Evolutionary conservation across 768 basidiomycete species (phyloP), one percentile per base, ranked within the genome.

Genomic region (Coprinopsis cinerea): DNA sequence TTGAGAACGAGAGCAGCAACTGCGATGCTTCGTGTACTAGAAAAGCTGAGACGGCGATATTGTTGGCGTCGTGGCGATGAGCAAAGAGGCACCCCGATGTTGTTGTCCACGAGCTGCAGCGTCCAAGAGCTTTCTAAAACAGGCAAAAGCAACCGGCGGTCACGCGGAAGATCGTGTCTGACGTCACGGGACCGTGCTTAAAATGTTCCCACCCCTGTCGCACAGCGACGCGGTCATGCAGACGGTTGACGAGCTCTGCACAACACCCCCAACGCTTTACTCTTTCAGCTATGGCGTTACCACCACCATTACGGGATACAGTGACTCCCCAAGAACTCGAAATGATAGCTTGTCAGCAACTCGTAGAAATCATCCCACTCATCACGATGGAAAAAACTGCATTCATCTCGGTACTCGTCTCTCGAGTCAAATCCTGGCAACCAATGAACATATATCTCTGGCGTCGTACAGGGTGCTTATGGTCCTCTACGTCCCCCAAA

Each of bases 361-460:
- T 85, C 30, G 75, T 97, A 39, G 88, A 92, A 55, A 88, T 96
- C 51, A 76, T 93, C 1, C 93, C 93, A 0, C 71, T 92, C 23
- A 89, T 96, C 54, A 73, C 86, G 5, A 94, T 95, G 90, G 90
- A 92, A 60, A 81, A 77, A 55, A 92, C 92, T 22, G 84, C 92
- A 25, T 87, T 97, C 61, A 89, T 97, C 54, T 91, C 92, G 65
- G 93, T 89, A 75, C 39, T 36, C 53, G 23, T 49, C 55, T 53
- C 52, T 43, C 41, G 23, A 43, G 41, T n/a, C 11, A 39, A 39
- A 43, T 20, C 41, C 17, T n/a, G 13, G 30, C 53, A 46, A 53
- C 52, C 52, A 32, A 47, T 46, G 36, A 53, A 57, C 58, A 61
- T 41, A 56, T 60, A 48, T 54, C 55, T 56, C 55, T 47, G 48